A percentile compares a stretch with the other conserved stretches of the same genome.
phyloP scores from a whole-genome alignment of 2,329 filamentous ascomycete genomes.

The Chrysosporium queenslandicum region DNA sequence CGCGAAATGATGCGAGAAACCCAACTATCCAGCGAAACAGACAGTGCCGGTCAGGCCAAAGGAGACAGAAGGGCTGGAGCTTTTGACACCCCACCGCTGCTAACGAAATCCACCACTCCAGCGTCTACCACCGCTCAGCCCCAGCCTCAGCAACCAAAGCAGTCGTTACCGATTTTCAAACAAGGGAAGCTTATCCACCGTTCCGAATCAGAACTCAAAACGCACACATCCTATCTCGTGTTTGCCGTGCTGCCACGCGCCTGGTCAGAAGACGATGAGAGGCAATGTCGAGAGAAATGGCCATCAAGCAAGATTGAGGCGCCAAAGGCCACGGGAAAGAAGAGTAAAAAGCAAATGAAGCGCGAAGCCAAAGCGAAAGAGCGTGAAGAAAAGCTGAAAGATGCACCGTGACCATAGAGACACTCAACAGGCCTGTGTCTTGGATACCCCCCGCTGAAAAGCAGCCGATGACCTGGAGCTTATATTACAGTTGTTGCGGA shows the following conservation, averaged over 20 bases:
- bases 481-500: neutral
- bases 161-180: conserved; percentile 49
- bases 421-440: neutral
- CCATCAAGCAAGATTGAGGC: conserved; percentile 36
- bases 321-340: conserved; percentile 16
- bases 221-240: conserved; percentile 91
- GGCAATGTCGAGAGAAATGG: conserved; percentile 53
- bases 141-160: conserved; percentile 7
- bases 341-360: conserved; percentile 34
- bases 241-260: conserved; percentile 82
- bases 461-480: neutral
- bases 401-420: neutral
- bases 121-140: neutral
- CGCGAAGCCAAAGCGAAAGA: conserved; percentile 38
- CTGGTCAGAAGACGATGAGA: conserved; percentile 78
- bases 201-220: conserved; percentile 81
- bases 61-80: conserved; percentile 15
- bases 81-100: conserved; percentile 7
- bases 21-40: conserved; percentile 21
- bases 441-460: neutral
- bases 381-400: neutral
- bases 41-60: conserved; percentile 20
- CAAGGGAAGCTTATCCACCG: conserved; percentile 70
- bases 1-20: conserved; percentile 46
- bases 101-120: conserved; percentile 15